Conservation (phyloP, 176 grass and related monocot species). For the Paspalum vaginatum region DNA sequence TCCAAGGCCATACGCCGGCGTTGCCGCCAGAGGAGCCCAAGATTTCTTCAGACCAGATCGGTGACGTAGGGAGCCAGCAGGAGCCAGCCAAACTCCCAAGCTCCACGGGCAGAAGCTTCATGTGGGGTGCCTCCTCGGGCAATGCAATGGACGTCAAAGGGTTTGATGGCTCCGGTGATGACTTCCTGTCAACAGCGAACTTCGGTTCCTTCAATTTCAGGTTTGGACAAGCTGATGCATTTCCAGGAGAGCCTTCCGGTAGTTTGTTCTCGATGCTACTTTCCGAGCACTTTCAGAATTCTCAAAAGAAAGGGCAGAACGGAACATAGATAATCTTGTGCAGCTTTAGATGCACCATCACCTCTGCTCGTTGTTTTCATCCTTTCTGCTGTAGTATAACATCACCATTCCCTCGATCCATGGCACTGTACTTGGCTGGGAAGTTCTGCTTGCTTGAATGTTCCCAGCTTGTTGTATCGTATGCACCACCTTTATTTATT, state of each 20-base stretch:
- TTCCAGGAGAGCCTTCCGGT: conserved; percentile 35
- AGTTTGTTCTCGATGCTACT: conserved; percentile 36
- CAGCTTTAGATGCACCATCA: not conserved
- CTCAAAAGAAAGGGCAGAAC: conserved; percentile 28
- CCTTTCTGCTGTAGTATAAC: not conserved
- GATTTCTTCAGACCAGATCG: conserved; percentile 25
- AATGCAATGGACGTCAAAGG: conserved; percentile 44
- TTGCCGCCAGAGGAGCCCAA: conserved; percentile 56
- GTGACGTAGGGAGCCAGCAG: not conserved
- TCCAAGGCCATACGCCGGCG: conserved; percentile 69
- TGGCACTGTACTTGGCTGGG: not conserved
- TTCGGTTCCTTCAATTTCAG: conserved; percentile 53
- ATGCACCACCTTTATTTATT: not conserved
- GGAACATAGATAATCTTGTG: conserved; percentile 17
- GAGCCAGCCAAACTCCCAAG: conserved; percentile 16
- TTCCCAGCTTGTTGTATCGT: conserved; percentile 3
- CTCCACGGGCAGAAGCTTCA: conserved; percentile 29
- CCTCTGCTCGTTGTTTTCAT: not conserved
- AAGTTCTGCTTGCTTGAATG: not conserved
- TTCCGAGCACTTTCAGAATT: conserved; percentile 24
- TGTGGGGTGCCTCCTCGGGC: conserved; percentile 30
- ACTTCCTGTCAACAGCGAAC: conserved; percentile 46
- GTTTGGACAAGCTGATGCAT: conserved; percentile 46
- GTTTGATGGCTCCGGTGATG: not conserved
- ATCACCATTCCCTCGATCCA: not conserved